Percentiles rank a stretch among this genome's conserved stretches.
Conservation (phyloP, 345 rosid genomes). For the Euphorbia peplus region DNA sequence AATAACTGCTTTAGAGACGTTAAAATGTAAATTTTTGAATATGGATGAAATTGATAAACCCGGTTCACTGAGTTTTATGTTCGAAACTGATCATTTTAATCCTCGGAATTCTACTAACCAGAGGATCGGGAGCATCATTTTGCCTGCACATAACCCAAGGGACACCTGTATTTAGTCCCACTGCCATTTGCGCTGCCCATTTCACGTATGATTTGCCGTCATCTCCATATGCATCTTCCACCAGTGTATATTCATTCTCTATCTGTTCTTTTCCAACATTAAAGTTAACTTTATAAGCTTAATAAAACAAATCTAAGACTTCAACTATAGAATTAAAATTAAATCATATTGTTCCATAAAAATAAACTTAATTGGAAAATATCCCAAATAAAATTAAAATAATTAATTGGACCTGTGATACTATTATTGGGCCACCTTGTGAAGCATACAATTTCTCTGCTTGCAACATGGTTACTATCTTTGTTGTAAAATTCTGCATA, state of each 20-base stretch:
- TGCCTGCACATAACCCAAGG: slow-evolving; percentile 98
- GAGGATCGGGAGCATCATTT: slow-evolving; percentile 76
- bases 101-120: too few species aligned
- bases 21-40: too few species aligned
- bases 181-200: slow-evolving; percentile 79
- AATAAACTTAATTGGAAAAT: too few species aligned
- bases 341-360: too few species aligned
- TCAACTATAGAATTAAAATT: too few species aligned
- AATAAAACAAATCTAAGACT: too few species aligned
- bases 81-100: too few species aligned
- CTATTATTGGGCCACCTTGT: slow-evolving; percentile 86
- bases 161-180: slow-evolving; percentile 66
- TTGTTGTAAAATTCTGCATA: slow-evolving; percentile 56
- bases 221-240: slow-evolving; percentile 47
- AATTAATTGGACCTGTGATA: slow-evolving; percentile 58
- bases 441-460: slow-evolving; percentile 63
- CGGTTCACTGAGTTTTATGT: too few species aligned
- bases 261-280: slow-evolving; percentile 42
- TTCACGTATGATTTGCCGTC: slow-evolving; percentile 56
- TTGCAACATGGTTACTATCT: slow-evolving; percentile 66
- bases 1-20: too few species aligned
- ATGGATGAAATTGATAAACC: too few species aligned
- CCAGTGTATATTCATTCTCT: slow-evolving; percentile 72
- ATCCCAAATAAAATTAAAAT: too few species aligned
- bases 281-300: too few species aligned